Evolutionary conservation across 257 asterid species (phyloP), one percentile per base, ranked within the genome.

Genomic region (Perilla frutescens): DNA sequence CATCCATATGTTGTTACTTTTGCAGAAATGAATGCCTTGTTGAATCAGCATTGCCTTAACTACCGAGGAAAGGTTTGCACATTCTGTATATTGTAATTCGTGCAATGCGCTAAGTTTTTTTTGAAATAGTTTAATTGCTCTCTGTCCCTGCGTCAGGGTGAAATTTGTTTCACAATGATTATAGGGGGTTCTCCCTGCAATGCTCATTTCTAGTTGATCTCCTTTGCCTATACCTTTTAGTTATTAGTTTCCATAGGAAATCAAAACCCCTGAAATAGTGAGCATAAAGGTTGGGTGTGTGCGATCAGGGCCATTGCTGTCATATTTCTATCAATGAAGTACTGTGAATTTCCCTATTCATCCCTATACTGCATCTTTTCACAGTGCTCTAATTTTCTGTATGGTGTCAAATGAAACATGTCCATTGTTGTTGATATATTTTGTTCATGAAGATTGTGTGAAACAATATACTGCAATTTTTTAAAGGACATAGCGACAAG

Each of bases 61-160:
- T 87, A 88, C 74, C 81, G 72, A n/a, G 98, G 99, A 83, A 91
- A 91, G 99, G 98, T 94, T 56, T 73, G 96, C 51, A 60, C 74
- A 68, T 50, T 48, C 66, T 76, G 29, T 55, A 37, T 61, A 31
- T 50, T 29, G 40, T 66, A 8, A 29, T 62, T 54, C 36, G 12
- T 71, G 54, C 26, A 63, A 2, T 32, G 50, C 31, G 48, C 44
- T 43, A 29, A 34, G n/a, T 73, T 62, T 76, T 76, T 11, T 32
- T 14, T 69, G 48, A 34, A 14, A 53, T 69, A 39, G 56, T 51
- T 34, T 32, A n/a, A 55, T n/a, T 64, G 15, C 12, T 8, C 40
- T n/a, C 43, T 45, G n/a, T 62, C 51, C 70, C 54, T 51, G 53
- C 49, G 8, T 58, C 57, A 44, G 62, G 6, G 9, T 43, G 32